These are phyloP conservation scores for Aspergillus pseudoglaucus DNA, from an alignment of 2,329 filamentous ascomycete genomes.

Conservation along the genomic window DNA sequence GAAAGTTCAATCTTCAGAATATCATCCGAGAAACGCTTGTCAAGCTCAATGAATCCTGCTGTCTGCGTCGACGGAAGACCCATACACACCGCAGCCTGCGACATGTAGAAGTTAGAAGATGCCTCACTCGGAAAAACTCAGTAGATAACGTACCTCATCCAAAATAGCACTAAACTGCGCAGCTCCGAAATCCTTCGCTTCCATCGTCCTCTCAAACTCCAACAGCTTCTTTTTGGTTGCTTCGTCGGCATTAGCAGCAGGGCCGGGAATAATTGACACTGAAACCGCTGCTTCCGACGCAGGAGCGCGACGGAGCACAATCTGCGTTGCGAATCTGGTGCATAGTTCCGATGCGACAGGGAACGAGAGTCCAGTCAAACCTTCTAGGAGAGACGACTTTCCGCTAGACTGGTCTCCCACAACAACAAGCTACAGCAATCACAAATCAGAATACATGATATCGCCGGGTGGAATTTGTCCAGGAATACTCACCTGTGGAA, in stretches of 20 bases:
- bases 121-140: no score
- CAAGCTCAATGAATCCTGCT: conserved; percentile 9
- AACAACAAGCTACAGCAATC: conserved; percentile 20
- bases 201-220: conserved; percentile 8
- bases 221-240: conserved; percentile 9
- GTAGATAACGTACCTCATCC: conserved; percentile 13
- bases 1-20: conserved; percentile 38
- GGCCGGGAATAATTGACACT: conserved; percentile 28
- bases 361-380: conserved; percentile 23
- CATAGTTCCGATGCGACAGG: conserved; percentile 23
- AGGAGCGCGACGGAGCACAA: conserved; percentile 19
- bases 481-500: conserved; percentile 21
- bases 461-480: neutral
- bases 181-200: conserved; percentile 11
- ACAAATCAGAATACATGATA: neutral
- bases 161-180: conserved; percentile 15
- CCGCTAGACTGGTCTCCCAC: conserved; percentile 30
- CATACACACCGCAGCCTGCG: conserved; percentile 21
- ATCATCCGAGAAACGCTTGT: conserved; percentile 33
- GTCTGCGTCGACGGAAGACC: conserved; percentile 15
- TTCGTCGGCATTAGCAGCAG: conserved; percentile 11
- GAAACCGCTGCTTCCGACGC: conserved; percentile 10
- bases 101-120: neutral
- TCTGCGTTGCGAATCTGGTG: conserved; percentile 28
- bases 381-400: conserved; percentile 27